phyloP scores from a whole-genome alignment of 1,284 basidiomycete genomes.

The Hemileia vastatrix region DNA sequence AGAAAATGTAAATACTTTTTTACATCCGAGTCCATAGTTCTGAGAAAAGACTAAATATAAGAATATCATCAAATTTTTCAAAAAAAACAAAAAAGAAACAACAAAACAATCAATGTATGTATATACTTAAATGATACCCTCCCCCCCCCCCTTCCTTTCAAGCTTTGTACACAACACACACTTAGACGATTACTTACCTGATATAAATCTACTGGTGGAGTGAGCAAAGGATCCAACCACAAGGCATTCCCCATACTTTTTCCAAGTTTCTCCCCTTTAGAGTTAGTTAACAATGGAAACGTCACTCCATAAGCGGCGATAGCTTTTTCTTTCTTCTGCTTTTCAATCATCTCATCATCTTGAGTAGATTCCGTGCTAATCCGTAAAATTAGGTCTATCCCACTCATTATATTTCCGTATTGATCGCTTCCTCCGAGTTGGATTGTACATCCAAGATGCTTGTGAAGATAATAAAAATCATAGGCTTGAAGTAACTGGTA shows the following conservation, averaged over 20 bases:
- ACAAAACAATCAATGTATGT: constrained; percentile 4
- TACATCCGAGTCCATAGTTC: constrained; percentile 71
- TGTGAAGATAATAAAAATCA: constrained; percentile 76
- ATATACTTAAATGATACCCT: constrained; percentile 4
- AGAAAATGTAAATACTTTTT: constrained; percentile 70
- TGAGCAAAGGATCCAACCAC: constrained; percentile 68
- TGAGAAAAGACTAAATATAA: constrained; percentile 67
- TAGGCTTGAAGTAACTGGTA: constrained; percentile 96
- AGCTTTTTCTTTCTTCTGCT: constrained; percentile 19
- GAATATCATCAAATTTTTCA: neutral
- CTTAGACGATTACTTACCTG: constrained; percentile 53
- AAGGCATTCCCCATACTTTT: constrained; percentile 94
- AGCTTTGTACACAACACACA: neutral
- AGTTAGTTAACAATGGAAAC: constrained; percentile 82
- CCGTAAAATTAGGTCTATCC: constrained; percentile 73
- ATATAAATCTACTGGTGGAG: constrained; percentile 79
- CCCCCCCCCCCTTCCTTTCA: no score
- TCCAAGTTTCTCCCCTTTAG: constrained; percentile 87
- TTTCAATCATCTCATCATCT: constrained; percentile 8
- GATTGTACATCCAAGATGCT: constrained; percentile 60
- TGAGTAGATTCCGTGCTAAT: constrained; percentile 33
- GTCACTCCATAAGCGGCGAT: constrained; percentile 68
- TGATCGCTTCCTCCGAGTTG: constrained; percentile 96
- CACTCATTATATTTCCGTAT: constrained; percentile 95
- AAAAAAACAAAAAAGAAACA: neutral